Conservation (phyloP, 1,284 basidiomycete genomes). For the Heterobasidion irregulare region DNA sequence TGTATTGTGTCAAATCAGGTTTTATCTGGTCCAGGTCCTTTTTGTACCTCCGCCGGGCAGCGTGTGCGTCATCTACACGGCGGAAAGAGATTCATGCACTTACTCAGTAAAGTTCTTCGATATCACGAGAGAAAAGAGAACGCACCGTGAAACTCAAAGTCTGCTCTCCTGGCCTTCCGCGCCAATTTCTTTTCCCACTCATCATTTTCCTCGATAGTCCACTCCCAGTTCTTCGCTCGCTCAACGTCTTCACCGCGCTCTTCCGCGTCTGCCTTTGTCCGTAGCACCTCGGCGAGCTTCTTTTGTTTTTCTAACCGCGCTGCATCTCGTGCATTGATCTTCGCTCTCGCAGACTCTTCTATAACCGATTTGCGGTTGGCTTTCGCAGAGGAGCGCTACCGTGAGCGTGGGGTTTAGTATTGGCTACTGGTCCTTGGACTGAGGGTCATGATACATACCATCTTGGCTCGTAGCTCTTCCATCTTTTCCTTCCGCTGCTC, state of each 20-base stretch:
- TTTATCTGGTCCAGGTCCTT: conserved; percentile 84
- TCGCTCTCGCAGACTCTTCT: conserved; percentile 72
- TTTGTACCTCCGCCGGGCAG: conserved; percentile 84
- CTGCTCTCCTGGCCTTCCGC: conserved; percentile 65
- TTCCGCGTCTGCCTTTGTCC: conserved; percentile 82
- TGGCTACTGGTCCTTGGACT: background rate
- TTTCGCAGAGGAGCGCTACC: conserved; percentile 64
- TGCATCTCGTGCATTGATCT: conserved; percentile 68
- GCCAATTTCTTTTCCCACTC: conserved; percentile 86
- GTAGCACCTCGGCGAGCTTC: conserved; percentile 81
- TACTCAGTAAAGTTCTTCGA: background rate
- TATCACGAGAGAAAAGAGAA: conserved; percentile 14
- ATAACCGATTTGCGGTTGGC: conserved; percentile 81
- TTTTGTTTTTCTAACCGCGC: conserved; percentile 81
- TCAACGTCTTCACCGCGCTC: conserved; percentile 76
- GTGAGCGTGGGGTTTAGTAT: no score
- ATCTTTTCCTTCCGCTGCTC: conserved; percentile 75
- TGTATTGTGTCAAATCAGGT: conserved; percentile 80
- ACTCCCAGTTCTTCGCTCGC: conserved; percentile 87
- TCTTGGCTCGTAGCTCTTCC: conserved; percentile 64
- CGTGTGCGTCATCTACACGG: conserved; percentile 76
- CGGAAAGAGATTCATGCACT: background rate
- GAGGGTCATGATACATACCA: conserved; percentile 42
- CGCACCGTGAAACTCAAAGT: conserved; percentile 76
- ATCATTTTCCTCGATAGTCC: conserved; percentile 92